Evolutionary conservation across 2,329 filamentous ascomycete genomes (phyloP).

Genomic region (Boeremia exigua): DNA sequence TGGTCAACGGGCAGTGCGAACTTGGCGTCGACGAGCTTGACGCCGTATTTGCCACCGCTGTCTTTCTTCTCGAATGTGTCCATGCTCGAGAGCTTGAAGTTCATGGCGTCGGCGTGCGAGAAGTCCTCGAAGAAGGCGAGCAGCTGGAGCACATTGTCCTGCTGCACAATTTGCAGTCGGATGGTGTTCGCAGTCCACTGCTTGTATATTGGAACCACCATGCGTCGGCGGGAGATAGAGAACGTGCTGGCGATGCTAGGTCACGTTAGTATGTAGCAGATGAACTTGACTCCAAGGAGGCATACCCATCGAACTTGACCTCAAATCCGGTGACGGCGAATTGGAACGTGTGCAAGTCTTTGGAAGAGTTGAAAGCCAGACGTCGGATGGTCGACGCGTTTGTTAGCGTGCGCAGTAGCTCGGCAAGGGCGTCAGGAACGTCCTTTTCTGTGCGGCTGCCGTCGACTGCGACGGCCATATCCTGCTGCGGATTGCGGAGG

Average conservation of each 20-base stretch:
- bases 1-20: constrained; percentile 75
- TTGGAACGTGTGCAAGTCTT: constrained; percentile 78
- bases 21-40: constrained; percentile 88
- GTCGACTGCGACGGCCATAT: constrained; percentile 76
- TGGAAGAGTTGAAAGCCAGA: constrained; percentile 56
- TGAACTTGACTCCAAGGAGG: neutral
- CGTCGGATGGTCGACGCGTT: constrained; percentile 71
- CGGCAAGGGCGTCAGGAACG: constrained; percentile 66
- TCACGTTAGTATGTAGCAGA: constrained; percentile 26
- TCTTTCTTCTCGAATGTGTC: constrained; percentile 75
- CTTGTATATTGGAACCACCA: constrained; percentile 93
- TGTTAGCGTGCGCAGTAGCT: constrained; percentile 66
- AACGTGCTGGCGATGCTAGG: constrained; percentile 69
- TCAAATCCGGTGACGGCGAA: constrained; percentile 78
- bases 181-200: constrained; percentile 87
- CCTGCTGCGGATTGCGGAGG: constrained; percentile 72
- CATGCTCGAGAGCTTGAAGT: constrained; percentile 82
- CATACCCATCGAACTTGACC: constrained; percentile 58
- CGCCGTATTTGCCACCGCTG: constrained; percentile 64
- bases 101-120: constrained; percentile 85
- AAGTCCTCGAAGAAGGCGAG: constrained; percentile 90
- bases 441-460: constrained; percentile 41
- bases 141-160: constrained; percentile 77
- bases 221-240: constrained; percentile 80
- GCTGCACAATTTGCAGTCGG: constrained; percentile 78